A percentile compares a stretch with the other conserved stretches of the same genome.
These are phyloP conservation scores for Amanita pallidorosea DNA, from an alignment of 768 basidiomycete species.

Conservation along the genomic window DNA sequence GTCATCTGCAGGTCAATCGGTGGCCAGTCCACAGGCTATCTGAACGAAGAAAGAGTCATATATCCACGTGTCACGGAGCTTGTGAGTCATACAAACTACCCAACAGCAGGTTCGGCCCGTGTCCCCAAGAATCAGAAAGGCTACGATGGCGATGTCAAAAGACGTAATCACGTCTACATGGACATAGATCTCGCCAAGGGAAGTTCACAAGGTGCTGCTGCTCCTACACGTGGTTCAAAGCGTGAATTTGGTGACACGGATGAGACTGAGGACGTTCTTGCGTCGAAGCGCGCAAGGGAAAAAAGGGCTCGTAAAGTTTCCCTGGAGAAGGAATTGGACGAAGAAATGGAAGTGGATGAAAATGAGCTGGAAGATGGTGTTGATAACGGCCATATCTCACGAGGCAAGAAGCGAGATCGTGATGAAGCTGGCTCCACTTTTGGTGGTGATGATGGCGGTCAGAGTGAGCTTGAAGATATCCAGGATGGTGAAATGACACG, in stretches of 20 bases:
- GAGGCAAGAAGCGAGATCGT: conserved; percentile 72
- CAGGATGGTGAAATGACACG: conserved; percentile 29
- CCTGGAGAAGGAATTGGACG: conserved; percentile 25
- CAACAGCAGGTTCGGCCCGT: neutral
- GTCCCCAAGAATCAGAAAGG: neutral
- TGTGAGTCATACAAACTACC: conserved; percentile 1
- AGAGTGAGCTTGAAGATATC: conserved; percentile 23
- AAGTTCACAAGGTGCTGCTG: neutral
- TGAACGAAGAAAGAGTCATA: conserved; percentile 3
- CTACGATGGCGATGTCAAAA: neutral
- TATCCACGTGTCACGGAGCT: conserved; percentile 6
- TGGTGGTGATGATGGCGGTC: conserved; percentile 48
- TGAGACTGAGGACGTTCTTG: conserved; percentile 26
- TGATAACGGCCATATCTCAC: conserved; percentile 24
- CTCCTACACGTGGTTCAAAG: conserved; percentile 35
- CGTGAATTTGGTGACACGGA: conserved; percentile 37
- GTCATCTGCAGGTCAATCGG: neutral
- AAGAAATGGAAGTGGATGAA: conserved; percentile 37
- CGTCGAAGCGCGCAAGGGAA: conserved; percentile 28
- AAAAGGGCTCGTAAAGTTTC: conserved; percentile 50
- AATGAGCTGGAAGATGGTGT: conserved; percentile 34
- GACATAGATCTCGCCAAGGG: neutral
- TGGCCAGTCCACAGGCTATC: neutral
- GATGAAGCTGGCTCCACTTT: conserved; percentile 64
- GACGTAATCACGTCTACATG: conserved; percentile 1